These are phyloP conservation scores for Seiridium unicorne DNA, from an alignment of 2,329 filamentous ascomycete species.

Conservation along the genomic window DNA sequence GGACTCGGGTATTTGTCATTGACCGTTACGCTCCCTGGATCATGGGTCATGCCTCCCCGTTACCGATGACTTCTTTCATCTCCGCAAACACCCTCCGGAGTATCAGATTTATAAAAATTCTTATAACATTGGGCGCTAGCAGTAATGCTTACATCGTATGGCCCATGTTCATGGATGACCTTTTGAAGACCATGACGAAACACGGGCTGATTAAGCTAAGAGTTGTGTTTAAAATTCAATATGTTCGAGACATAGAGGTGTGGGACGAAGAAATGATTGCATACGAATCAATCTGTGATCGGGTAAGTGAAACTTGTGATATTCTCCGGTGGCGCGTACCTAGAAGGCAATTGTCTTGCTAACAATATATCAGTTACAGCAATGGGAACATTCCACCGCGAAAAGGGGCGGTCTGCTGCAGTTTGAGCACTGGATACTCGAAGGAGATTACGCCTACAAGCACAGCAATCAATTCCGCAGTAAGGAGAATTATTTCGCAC, in stretches of 20 bases:
- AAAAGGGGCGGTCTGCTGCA: slow-evolving; percentile 18
- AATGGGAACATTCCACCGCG: slow-evolving; percentile 23
- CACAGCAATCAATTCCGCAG: slow-evolving; percentile 15
- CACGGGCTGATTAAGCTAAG: slow-evolving; percentile 25
- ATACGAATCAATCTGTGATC: slow-evolving; percentile 18
- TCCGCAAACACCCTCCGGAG: slow-evolving; percentile 28
- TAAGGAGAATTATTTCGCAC: slow-evolving; percentile 18
- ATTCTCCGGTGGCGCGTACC: neutral
- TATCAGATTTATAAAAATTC: slow-evolving; percentile 28
- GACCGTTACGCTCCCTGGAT: slow-evolving; percentile 34
- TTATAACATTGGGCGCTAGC: slow-evolving; percentile 27
- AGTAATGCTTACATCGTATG: slow-evolving; percentile 25
- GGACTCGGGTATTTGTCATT: slow-evolving; percentile 24
- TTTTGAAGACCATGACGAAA: slow-evolving; percentile 23
- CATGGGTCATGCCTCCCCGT: slow-evolving; percentile 20
- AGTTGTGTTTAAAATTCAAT: slow-evolving; percentile 28
- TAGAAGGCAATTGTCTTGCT: neutral
- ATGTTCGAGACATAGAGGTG: slow-evolving; percentile 14
- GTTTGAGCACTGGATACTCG: slow-evolving; percentile 27
- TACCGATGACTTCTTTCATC: slow-evolving; percentile 27
- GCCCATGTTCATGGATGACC: slow-evolving; percentile 21
- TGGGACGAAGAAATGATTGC: slow-evolving; percentile 21
- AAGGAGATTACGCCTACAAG: slow-evolving; percentile 22
- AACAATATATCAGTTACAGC: slow-evolving; percentile 16
- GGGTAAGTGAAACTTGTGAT: slow-evolving; percentile 13